Base-by-base conservation (phyloP, 2,329 filamentous ascomycete genomes). In the Gremmenia infestans region DNA sequence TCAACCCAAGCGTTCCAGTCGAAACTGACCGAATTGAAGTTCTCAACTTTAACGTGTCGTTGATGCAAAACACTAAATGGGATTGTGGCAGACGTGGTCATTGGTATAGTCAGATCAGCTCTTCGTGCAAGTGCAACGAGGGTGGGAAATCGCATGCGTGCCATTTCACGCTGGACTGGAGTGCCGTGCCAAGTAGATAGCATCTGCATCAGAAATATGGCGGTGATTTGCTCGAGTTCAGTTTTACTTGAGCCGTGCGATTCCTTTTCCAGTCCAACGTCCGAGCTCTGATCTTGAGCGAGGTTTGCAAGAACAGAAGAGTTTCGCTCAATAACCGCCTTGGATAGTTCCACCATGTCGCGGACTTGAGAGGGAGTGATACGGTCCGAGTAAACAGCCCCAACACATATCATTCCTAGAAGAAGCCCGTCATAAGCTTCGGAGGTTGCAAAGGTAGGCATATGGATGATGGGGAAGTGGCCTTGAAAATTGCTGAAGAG, bases 391-490 rank as follows among this genome's bases (percentile, higher is more conserved):
- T 91, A 91, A 55, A 88, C 87, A 42, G 87, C 87, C 39, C 88
- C 88, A 64, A 89, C 78, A 68, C 85, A 89, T 65, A 87, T 83
- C 77, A 91, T 87, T 59, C 80, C 79, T 57, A 88, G 78, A 50
- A 89, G 74, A 58, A 91, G 77, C 61, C 85, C 84, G 58, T 85
- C 82, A 68, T 86, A 84, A 48, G 83, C 81, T 59, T 85, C 79
- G 59, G 80, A 76, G 52, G 88, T 80, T 66, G 83, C 80, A 72
- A 91, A 89, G 8, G 86, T 88, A 37, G 86, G 81, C 69, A 87
- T 78, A 67, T 91, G 87, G 52, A 91, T 78, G 62, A 88, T 78
- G 19, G 87, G 83, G 74, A 88, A 89, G 70, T 91, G 87, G 58
- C 82, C 79, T 69, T 89, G 84, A 70, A 86, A 90, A 70, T 88